phyloP scores from a whole-genome alignment of 768 basidiomycete species.

The Lentinus tigrinus region DNA sequence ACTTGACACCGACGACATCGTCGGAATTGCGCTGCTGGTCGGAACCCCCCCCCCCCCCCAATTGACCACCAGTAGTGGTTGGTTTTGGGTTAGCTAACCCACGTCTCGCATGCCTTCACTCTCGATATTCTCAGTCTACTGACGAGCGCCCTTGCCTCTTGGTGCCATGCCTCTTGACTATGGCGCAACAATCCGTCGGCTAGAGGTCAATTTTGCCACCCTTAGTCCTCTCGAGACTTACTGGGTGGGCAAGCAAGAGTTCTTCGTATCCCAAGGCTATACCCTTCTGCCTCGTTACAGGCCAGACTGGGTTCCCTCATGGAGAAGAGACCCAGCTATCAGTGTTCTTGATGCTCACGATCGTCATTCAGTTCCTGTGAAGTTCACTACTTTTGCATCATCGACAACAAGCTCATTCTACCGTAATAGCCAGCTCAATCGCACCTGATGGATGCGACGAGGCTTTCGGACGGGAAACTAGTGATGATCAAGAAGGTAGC shows the following conservation, averaged over 20 bases:
- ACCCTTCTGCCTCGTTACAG: slow-evolving; percentile 20
- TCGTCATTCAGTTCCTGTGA: not conserved
- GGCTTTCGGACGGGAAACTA: slow-evolving; percentile 16
- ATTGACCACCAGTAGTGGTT: too few species aligned
- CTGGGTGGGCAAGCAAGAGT: not conserved
- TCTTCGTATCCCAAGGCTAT: slow-evolving; percentile 15
- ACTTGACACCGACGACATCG: too few species aligned
- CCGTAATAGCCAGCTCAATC: not conserved
- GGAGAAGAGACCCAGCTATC: not conserved
- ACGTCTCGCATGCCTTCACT: too few species aligned
- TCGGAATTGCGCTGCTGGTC: too few species aligned
- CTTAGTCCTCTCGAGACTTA: too few species aligned
- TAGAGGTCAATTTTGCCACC: too few species aligned
- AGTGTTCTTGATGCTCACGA: not conserved
- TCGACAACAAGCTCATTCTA: not conserved
- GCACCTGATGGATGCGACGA: slow-evolving; percentile 19
- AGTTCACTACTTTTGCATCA: not conserved
- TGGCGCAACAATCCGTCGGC: too few species aligned
- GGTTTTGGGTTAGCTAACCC: too few species aligned
- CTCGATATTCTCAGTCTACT: too few species aligned
- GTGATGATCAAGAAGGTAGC: slow-evolving; percentile 18
- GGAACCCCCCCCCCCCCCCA: too few species aligned
- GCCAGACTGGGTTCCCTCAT: slow-evolving; percentile 14
- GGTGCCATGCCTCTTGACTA: too few species aligned
- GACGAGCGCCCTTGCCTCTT: too few species aligned